Evolutionary conservation across 768 basidiomycete species (phyloP), one percentile per base, ranked within the genome.

Genomic region (Psilocybe azurescens): DNA sequence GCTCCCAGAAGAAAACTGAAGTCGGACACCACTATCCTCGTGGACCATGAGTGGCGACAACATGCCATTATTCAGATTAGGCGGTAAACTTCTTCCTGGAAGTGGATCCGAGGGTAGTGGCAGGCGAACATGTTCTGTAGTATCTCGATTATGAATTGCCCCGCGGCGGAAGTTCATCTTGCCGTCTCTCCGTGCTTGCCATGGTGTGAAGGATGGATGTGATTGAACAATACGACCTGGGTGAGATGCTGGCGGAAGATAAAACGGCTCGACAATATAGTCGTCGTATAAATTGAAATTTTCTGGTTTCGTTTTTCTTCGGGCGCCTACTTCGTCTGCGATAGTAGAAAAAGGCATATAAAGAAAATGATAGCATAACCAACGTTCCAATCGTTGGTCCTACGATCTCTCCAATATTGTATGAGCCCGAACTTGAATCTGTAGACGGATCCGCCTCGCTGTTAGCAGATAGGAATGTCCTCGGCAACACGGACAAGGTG

Each of bases 301-400:
- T 7, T 36, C 33, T 36, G 33, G 33, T 36, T 36, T 36, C 11
- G 11, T 7, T 36, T 36, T 36, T 36, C 3, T 36, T 36, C 29
- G 20, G 11, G 14, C 14, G 51, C 13, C 13, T 51, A 36, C 50
- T 36, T 38, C 24, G 10, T 7, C 24, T 30, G n/a, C 53, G 53
- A 5, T 39, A 46, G 10, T 41, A 47, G 11, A 41, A 49, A 16
- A 54, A 55, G 24, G 39, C 44, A 28, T 54, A 29, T 1, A 60
- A 20, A 9, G 48, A 24, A 2, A 55, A 16, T 3, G 44, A 14
- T 3, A 55, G 13, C n/a, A 55, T 38, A 14, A 46, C 30, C 28
- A 55, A 4, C 3, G 30, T 53, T 16, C 59, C 59, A 9, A 60
- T 41, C 30, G 54, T 32, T 4, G 1, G 52, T 11, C 59, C 59